phyloP scores from a whole-genome alignment of 1,284 basidiomycete genomes.

The Golubevia sp. region DNA sequence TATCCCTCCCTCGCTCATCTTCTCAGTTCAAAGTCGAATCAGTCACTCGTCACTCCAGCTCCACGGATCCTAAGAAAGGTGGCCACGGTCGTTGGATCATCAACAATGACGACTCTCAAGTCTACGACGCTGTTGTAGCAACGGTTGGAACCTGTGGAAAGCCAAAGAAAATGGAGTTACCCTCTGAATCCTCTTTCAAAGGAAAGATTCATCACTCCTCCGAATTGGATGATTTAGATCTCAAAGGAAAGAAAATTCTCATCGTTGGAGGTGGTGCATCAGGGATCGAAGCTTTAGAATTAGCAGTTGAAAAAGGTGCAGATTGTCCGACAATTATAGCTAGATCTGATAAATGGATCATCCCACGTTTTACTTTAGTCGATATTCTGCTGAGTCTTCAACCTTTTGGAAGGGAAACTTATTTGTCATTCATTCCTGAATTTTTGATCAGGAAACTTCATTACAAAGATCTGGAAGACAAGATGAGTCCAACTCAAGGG shows the following conservation, averaged over 20 bases:
- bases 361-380: conserved; percentile 68
- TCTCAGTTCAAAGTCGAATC: conserved; percentile 25
- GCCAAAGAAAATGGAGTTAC: conserved; percentile 66
- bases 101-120: conserved; percentile 61
- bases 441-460: conserved; percentile 66
- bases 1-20: no score
- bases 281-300: conserved; percentile 71
- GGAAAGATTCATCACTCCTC: conserved; percentile 69
- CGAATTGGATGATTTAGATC: conserved; percentile 65
- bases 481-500: conserved; percentile 51
- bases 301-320: conserved; percentile 64
- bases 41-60: conserved; percentile 47
- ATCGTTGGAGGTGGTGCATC: conserved; percentile 69
- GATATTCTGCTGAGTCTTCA: conserved; percentile 68
- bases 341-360: conserved; percentile 64
- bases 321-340: conserved; percentile 66
- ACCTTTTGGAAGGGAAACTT: conserved; percentile 66
- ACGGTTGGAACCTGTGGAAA: conserved; percentile 69
- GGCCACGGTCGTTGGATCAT: conserved; percentile 67
- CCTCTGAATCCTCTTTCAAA: conserved; percentile 65
- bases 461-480: conserved; percentile 67
- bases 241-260: conserved; percentile 65
- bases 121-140: conserved; percentile 70
- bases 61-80: conserved; percentile 55
- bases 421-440: conserved; percentile 64